Evolutionary conservation across 257 asterid species (phyloP).

Genomic region (Fraxinus excelsior): DNA sequence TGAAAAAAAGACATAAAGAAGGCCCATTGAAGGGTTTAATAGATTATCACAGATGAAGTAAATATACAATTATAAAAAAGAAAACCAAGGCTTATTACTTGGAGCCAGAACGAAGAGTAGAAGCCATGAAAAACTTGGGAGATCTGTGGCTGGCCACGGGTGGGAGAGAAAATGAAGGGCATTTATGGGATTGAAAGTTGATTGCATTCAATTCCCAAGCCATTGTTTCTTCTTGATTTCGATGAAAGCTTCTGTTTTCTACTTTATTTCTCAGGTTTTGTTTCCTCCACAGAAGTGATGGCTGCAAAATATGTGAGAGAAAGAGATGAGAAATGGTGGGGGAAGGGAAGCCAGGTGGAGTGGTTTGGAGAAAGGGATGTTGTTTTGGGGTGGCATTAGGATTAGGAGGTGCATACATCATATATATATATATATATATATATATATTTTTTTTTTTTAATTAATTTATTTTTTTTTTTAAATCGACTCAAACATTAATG

Average conservation of each 20-base stretch:
- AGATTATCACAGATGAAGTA: not conserved
- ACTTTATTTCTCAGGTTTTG: not conserved
- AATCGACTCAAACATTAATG: too few species aligned
- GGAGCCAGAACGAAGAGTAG: constrained; percentile 60
- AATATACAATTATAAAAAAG: not conserved
- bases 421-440: too few species aligned
- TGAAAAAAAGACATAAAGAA: not conserved
- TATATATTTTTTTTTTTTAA: too few species aligned
- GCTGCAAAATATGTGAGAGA: not conserved
- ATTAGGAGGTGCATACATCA: too few species aligned
- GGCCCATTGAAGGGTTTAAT: not conserved
- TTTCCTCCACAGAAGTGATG: constrained; percentile 35
- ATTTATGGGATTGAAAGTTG: constrained; percentile 41
- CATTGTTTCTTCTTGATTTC: constrained; percentile 26
- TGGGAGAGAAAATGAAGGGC: constrained; percentile 44
- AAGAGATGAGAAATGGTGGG: not conserved
- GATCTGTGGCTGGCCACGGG: constrained; percentile 64
- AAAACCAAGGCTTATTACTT: constrained; percentile 38
- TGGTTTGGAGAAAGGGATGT: not conserved
- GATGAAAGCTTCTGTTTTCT: not conserved
- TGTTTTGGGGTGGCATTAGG: too few species aligned
- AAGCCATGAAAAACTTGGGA: constrained; percentile 72
- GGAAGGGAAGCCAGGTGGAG: not conserved
- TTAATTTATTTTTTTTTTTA: too few species aligned
- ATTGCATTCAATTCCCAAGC: constrained; percentile 45